Evolutionary conservation across 1,139 yeast genomes (phyloP), one percentile per base, ranked within the genome.

Genomic region (Saccharomyces hybrid): DNA sequence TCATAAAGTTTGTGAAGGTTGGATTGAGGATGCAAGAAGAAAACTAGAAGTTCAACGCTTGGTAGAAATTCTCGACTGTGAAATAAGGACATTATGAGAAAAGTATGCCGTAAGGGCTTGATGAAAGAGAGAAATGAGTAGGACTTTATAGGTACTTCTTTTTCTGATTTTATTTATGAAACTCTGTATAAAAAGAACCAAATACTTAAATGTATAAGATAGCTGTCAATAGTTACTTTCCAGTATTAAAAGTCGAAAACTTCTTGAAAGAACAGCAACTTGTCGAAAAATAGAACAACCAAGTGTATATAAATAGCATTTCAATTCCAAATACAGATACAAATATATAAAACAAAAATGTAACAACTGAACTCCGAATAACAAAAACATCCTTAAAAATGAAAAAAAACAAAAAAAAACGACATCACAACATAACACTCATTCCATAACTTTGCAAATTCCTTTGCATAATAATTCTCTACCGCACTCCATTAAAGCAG

Each of bases 11-110:
- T 95, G 97, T 46, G 82, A 83, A 62, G 97, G 89, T 71, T 93
- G 98, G 98, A 82, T 95, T 46, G 73, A 75, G 47, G 95, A 88
- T 70, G 91, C 95, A 50, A 84, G 97, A 76, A 85, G 84, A 75
- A 84, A 96, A 69, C 77, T 90, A 62, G 98, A 91, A 74, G 81
- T 87, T 50, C 95, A 90, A 72, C 85, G 90, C 64, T 76, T 91
- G 67, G 78, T 89, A 54, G 82, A 79, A 59, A 65, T 73, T 53
- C 64, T 75, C 52, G 76, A 73, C 55, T 59, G 70, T 54, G 77
- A 74, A 59, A 62, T 72, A 47, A 73, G 73, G 65, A 70, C 64
- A 7, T 55, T 65, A 49, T 67, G 54, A 56, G 29, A 53, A 29
- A 31, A 46, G 9, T n/a, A 25, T 11, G 13, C 31, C 23, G 4